Evolutionary conservation across 495 filamentous ascomycete species (phyloP).

Genomic region (Talaromyces thailandensis): DNA sequence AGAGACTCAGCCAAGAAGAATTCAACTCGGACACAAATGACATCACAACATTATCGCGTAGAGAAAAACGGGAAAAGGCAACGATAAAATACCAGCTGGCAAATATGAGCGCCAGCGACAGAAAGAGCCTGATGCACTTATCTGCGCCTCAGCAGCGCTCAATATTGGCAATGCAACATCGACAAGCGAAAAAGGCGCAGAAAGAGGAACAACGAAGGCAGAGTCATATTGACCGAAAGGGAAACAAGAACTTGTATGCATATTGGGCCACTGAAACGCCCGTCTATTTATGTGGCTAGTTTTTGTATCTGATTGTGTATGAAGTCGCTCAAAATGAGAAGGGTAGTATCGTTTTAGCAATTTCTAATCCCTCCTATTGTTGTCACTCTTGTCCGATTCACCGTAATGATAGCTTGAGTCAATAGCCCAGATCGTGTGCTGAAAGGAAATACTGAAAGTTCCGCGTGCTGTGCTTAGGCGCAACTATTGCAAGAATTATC

Average conservation of each 20-base stretch:
- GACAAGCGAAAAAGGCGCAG: constrained; percentile 16
- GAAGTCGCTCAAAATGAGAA: too few species aligned
- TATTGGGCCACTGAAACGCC: constrained; percentile 5
- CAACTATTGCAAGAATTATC: too few species aligned
- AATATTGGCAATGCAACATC: constrained; percentile 19
- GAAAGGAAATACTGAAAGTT: too few species aligned
- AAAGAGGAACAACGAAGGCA: constrained; percentile 14
- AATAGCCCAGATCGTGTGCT: too few species aligned
- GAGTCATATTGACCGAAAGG: constrained; percentile 14
- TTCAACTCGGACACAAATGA: neutral
- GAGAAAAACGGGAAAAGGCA: constrained; percentile 12
- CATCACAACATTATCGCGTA: constrained; percentile 8
- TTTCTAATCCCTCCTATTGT: too few species aligned
- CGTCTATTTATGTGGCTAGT: constrained; percentile 4
- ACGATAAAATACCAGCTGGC: constrained; percentile 14
- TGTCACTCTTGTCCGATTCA: too few species aligned
- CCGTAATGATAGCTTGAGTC: too few species aligned
- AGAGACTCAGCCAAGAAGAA: constrained; percentile 2
- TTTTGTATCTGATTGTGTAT: constrained; percentile 1
- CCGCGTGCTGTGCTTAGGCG: too few species aligned
- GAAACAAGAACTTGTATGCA: constrained; percentile 14
- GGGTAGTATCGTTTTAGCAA: too few species aligned
- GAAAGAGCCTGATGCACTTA: constrained; percentile 18
- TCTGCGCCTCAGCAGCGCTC: constrained; percentile 17
- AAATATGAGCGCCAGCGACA: constrained; percentile 17